Evolutionary conservation across 1,139 yeast species (phyloP).

Genomic region (Arxiozyma slooffiae): DNA sequence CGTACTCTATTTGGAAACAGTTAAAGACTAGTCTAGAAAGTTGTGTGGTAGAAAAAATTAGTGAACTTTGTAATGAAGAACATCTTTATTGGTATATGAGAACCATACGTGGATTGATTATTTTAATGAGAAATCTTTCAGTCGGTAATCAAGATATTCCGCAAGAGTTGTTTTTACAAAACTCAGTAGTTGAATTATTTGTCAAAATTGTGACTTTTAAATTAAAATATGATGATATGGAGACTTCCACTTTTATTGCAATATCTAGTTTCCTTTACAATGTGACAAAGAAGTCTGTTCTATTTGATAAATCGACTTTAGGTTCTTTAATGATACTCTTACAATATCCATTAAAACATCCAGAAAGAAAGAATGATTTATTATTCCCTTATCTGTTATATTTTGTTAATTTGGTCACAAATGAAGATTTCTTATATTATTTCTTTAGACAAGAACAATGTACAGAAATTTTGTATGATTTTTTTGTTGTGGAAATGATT

Average conservation of each 20-base stretch:
- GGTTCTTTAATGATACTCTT: slow-evolving; percentile 14
- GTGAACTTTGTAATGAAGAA: slow-evolving; percentile 8
- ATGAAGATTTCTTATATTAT: slow-evolving; percentile 23
- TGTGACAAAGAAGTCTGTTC: slow-evolving; percentile 13
- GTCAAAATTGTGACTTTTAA: slow-evolving; percentile 15
- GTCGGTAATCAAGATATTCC: slow-evolving; percentile 26
- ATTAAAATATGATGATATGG: slow-evolving; percentile 14
- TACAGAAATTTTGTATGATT: slow-evolving; percentile 13
- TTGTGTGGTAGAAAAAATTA: slow-evolving; percentile 3
- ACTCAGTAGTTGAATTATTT: slow-evolving; percentile 9
- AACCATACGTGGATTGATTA: slow-evolving; percentile 30
- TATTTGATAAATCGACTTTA: slow-evolving; percentile 14
- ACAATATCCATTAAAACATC: slow-evolving; percentile 16
- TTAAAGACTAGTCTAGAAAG: slow-evolving; percentile 8
- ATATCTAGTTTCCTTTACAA: slow-evolving; percentile 22
- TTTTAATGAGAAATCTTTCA: slow-evolving; percentile 33
- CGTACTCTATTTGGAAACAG: slow-evolving; percentile 16
- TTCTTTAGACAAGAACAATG: slow-evolving; percentile 18
- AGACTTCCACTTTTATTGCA: slow-evolving; percentile 15
- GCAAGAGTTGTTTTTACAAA: slow-evolving; percentile 15
- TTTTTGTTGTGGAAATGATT: slow-evolving; percentile 15
- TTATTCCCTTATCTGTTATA: slow-evolving; percentile 16
- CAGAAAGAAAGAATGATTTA: slow-evolving; percentile 9
- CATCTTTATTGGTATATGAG: slow-evolving; percentile 11
- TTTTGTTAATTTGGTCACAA: slow-evolving; percentile 18